Evolutionary conservation across 345 rosid species (phyloP).

Genomic region (Citrus hindsii): DNA sequence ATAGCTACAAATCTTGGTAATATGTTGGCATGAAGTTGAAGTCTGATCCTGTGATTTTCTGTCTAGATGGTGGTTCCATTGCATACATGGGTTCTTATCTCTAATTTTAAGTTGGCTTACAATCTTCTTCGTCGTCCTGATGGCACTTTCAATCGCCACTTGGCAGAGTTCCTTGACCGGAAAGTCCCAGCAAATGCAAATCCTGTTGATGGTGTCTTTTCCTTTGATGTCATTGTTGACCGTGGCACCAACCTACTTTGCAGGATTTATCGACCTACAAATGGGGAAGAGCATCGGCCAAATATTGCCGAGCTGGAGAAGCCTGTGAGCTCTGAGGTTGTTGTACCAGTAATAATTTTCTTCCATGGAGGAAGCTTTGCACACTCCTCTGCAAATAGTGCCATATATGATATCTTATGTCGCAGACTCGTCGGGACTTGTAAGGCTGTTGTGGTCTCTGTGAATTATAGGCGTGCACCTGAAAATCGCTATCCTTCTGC

Average conservation of each 20-base stretch:
- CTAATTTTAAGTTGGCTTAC: constrained; percentile 83
- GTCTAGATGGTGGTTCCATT: constrained; percentile 81
- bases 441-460: constrained; percentile 81
- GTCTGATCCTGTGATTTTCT: constrained; percentile 16
- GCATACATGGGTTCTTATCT: constrained; percentile 87
- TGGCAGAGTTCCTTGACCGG: constrained; percentile 91
- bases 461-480: constrained; percentile 84
- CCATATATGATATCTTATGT: constrained; percentile 74
- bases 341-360: constrained; percentile 68
- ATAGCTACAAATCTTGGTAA: background rate
- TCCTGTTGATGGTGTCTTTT: constrained; percentile 73
- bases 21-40: background rate
- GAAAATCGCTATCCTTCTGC: constrained; percentile 81
- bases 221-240: constrained; percentile 71
- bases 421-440: constrained; percentile 72
- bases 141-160: constrained; percentile 87
- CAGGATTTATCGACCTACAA: constrained; percentile 64
- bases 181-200: constrained; percentile 72
- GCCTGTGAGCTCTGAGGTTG: constrained; percentile 57
- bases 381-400: constrained; percentile 80
- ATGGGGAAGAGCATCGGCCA: constrained; percentile 38
- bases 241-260: constrained; percentile 49
- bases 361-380: constrained; percentile 98
- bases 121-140: constrained; percentile 82
- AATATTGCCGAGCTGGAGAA: constrained; percentile 58